These are phyloP conservation scores for Tetraselmis striata DNA, from an alignment of 139 green algal species.

Conservation along the genomic window DNA sequence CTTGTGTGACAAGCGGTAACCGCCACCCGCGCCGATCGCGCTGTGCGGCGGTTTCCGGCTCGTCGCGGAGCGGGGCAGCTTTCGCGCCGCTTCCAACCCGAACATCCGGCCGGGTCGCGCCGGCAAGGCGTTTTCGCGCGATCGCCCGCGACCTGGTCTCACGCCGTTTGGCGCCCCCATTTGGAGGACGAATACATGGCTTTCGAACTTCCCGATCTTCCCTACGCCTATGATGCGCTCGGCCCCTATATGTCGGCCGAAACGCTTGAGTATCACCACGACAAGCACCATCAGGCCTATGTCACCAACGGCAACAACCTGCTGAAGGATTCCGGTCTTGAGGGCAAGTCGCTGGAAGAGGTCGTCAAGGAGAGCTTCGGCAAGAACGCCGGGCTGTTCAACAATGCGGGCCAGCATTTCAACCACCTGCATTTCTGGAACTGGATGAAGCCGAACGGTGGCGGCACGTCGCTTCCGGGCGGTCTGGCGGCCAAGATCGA, in stretches of 20 bases:
- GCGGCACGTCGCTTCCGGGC: constrained; percentile 19
- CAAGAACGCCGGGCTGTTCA: constrained; percentile 26
- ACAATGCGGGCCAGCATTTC: constrained; percentile 31
- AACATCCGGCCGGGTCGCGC: too few species aligned
- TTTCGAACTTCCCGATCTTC: background rate
- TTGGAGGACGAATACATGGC: too few species aligned
- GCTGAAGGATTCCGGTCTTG: too few species aligned
- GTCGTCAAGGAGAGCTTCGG: constrained; percentile 25
- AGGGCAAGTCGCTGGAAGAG: constrained; percentile 27
- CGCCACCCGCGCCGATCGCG: too few species aligned
- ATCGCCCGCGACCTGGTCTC: too few species aligned
- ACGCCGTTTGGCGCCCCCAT: too few species aligned
- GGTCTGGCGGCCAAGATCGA: constrained; percentile 27
- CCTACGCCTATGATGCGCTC: constrained; percentile 26
- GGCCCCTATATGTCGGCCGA: constrained; percentile 29
- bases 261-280: constrained; percentile 27
- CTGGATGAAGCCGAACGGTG: constrained; percentile 32
- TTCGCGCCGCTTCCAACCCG: too few species aligned
- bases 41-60: too few species aligned
- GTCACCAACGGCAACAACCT: constrained; percentile 37
- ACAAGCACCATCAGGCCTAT: constrained; percentile 28
- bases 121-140: too few species aligned
- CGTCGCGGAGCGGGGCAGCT: too few species aligned
- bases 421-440: constrained; percentile 47
- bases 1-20: too few species aligned